These are phyloP conservation scores for Monilinia vaccinii-corymbosi DNA, from an alignment of 2,329 filamentous ascomycete species.

Conservation along the genomic window DNA sequence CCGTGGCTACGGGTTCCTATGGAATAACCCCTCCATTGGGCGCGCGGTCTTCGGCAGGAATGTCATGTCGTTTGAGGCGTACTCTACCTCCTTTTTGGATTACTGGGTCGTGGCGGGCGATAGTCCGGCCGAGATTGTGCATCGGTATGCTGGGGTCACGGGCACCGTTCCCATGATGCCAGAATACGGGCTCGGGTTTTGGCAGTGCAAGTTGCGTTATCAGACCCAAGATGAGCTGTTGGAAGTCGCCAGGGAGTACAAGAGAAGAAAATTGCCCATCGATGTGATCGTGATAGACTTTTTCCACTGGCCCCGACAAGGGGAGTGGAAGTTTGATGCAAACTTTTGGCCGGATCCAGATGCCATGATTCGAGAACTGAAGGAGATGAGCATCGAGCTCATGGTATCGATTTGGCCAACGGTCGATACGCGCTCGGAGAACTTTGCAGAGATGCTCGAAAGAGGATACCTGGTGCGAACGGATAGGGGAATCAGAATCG, in stretches of 20 bases:
- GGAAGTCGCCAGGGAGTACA: slow-evolving; percentile 50
- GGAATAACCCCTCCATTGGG: slow-evolving; percentile 57
- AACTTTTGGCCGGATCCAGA: slow-evolving; percentile 56
- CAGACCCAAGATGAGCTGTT: slow-evolving; percentile 57
- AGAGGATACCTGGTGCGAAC: slow-evolving; percentile 50
- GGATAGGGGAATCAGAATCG: slow-evolving; percentile 49
- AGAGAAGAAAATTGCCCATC: slow-evolving; percentile 44
- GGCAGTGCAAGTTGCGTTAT: slow-evolving; percentile 60
- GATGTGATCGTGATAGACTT: slow-evolving; percentile 60
- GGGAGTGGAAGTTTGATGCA: slow-evolving; percentile 59
- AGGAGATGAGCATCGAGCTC: slow-evolving; percentile 49
- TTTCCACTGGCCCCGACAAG: slow-evolving; percentile 59
- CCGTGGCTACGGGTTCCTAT: slow-evolving; percentile 53
- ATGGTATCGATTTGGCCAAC: slow-evolving; percentile 66
- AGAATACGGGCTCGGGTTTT: slow-evolving; percentile 58
- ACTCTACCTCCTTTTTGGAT: slow-evolving; percentile 47
- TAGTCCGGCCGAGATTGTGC: slow-evolving; percentile 44
- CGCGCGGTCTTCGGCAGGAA: slow-evolving; percentile 52
- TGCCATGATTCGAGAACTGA: slow-evolving; percentile 54
- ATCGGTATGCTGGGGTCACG: slow-evolving; percentile 46
- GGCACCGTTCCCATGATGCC: slow-evolving; percentile 59
- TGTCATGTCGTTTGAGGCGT: slow-evolving; percentile 51
- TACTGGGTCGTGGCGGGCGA: slow-evolving; percentile 56
- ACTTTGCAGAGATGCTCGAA: slow-evolving; percentile 53
- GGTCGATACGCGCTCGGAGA: slow-evolving; percentile 48